phyloP scores from a whole-genome alignment of 495 filamentous ascomycete genomes.

The Aeminium ludgeri region DNA sequence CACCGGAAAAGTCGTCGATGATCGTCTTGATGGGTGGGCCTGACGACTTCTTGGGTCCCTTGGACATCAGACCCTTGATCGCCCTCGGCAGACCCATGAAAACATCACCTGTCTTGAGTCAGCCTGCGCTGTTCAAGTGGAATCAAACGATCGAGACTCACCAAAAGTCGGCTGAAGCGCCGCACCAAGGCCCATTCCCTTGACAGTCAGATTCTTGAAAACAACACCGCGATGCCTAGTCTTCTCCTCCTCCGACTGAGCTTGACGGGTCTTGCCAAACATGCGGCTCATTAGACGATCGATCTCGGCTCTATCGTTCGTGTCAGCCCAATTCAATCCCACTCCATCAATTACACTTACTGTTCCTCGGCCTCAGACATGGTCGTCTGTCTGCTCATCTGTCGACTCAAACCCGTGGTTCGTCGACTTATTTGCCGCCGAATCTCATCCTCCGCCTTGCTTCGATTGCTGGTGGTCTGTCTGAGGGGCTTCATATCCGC shows the following conservation, averaged over 20 bases:
- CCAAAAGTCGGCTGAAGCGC: no score
- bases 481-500: not conserved
- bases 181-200: constrained; percentile 38
- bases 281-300: constrained; percentile 44
- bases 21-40: constrained; percentile 42
- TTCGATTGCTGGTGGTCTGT: not conserved
- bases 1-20: constrained; percentile 43
- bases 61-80: constrained; percentile 31
- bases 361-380: not conserved
- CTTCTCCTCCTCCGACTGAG: constrained; percentile 49
- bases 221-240: constrained; percentile 25
- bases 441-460: not conserved
- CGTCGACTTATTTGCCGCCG: constrained; percentile 18
- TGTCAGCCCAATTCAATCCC: constrained; percentile 15
- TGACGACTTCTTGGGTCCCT: constrained; percentile 25
- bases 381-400: constrained; percentile 35
- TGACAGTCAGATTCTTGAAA: constrained; percentile 36
- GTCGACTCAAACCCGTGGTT: constrained; percentile 34
- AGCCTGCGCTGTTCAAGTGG: no score
- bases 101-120: constrained; percentile 31
- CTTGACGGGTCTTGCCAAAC: constrained; percentile 44
- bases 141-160: no score
- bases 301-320: constrained; percentile 41
- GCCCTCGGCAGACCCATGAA: constrained; percentile 38
- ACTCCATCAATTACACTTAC: constrained; percentile 1